Conservation (phyloP, 805 yeast genomes). For the Candida cerambycidarum region DNA sequence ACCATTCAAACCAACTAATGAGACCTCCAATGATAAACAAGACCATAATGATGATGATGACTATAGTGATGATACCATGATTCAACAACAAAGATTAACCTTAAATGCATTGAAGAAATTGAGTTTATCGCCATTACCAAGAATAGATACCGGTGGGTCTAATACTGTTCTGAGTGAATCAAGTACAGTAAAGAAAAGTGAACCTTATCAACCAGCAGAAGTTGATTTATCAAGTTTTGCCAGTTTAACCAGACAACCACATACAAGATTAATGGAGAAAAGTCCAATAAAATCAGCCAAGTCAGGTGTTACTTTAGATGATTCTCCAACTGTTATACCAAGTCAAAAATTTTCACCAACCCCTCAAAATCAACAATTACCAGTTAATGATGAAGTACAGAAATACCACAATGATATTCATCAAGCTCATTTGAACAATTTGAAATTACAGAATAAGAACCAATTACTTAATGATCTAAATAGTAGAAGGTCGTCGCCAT, state of each 20-base stretch:
- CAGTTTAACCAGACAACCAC: slow-evolving; percentile 44
- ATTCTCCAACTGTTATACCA: slow-evolving; percentile 4
- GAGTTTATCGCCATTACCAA: slow-evolving; percentile 42
- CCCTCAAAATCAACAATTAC: background rate
- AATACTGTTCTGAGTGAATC: background rate
- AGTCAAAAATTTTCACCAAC: slow-evolving; percentile 6
- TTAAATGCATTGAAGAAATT: slow-evolving; percentile 44
- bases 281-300: slow-evolving; percentile 3
- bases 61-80: slow-evolving; percentile 33
- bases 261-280: background rate
- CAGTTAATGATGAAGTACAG: slow-evolving; percentile 8
- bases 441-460: slow-evolving; percentile 9
- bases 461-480: slow-evolving; percentile 18
- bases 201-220: slow-evolving; percentile 47
- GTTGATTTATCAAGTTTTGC: slow-evolving; percentile 46
- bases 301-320: background rate
- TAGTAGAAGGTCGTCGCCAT: slow-evolving; percentile 14
- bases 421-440: slow-evolving; percentile 14
- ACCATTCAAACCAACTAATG: slow-evolving; percentile 28
- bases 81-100: slow-evolving; percentile 44
- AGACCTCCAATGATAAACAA: background rate
- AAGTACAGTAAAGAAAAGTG: slow-evolving; percentile 12
- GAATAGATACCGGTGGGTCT: slow-evolving; percentile 18
- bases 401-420: slow-evolving; percentile 20
- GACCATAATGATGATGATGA: slow-evolving; percentile 21